Base-by-base conservation (phyloP, 805 yeast species). In the Candida ipomoeae region DNA sequence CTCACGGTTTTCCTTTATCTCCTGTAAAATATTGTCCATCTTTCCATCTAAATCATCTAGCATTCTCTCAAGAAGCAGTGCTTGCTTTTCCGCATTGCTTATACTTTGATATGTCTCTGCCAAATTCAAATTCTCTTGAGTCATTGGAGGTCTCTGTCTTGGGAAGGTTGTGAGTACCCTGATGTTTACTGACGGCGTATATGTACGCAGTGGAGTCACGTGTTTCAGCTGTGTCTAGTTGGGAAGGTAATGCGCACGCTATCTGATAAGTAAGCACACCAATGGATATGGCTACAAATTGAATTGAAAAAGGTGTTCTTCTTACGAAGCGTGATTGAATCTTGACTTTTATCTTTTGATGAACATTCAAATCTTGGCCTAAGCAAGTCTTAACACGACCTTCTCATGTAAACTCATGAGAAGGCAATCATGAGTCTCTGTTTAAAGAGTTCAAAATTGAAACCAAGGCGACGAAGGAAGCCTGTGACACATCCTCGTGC, bases 401-500 rank as follows among this genome's bases (percentile, higher is more conserved):
- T 21, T 13, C 6, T 7, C 6, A 6, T 13, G 15, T 14, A 11
- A 20, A 37, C 3, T 20, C 14, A 8, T 18, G 14, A 14, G 17
- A 20, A 14, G 17, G 18, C 41, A 32, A 33, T 42, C 15, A 42
- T 21, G 39, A 14, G 45, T 49, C 53, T 20, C 49, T 56, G 34
- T 57, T 58, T 52, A 79, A 65, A 44, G 71, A 70, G 61, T 87
- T 87, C 46, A 86, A 73, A 50, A 85, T 77, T 17, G 91, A 82
- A 40, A 84, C 63, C 54, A 86, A 75, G 14, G 92, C 81, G 59
- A 79, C 77, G 61, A 88, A 80, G 5, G 96, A 84, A 44, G 97
- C 94, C 62, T 84, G 85, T 23, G 96, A 85, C 48, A 88, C 94
- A 70, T 91, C 96, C 69, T 84, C 92, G 65, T 89, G 85, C 54